These are phyloP conservation scores for Fusarium duplospermum DNA, from an alignment of 2,329 filamentous ascomycete genomes.

Conservation along the genomic window DNA sequence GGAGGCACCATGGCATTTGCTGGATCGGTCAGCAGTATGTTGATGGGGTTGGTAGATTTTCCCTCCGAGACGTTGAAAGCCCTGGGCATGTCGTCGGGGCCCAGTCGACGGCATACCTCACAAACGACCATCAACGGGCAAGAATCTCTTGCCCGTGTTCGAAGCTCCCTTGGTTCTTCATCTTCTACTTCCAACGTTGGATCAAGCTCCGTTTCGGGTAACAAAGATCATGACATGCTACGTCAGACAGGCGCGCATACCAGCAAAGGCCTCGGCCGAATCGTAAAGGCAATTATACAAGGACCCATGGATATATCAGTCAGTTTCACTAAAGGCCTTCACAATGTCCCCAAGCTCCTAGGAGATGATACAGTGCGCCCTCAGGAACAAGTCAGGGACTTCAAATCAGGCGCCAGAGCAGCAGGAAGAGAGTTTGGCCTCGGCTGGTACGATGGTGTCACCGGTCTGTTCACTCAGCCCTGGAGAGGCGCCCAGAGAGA, in stretches of 20 bases:
- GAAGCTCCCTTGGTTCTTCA: neutral
- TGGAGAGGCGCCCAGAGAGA: conserved; percentile 66
- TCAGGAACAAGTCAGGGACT: conserved; percentile 79
- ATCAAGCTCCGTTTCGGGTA: neutral
- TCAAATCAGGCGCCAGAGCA: conserved; percentile 79
- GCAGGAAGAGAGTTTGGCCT: conserved; percentile 83
- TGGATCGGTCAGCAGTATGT: neutral
- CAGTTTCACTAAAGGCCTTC: conserved; percentile 85
- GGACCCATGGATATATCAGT: conserved; percentile 88
- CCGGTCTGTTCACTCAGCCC: conserved; percentile 84
- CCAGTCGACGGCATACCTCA: neutral
- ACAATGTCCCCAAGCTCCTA: conserved; percentile 87
- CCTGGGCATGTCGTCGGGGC: neutral
- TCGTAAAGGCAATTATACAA: conserved; percentile 78
- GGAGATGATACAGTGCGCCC: conserved; percentile 85
- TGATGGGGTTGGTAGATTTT: neutral
- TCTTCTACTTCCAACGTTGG: neutral
- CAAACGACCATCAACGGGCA: neutral
- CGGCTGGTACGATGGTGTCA: conserved; percentile 84
- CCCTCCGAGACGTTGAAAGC: neutral
- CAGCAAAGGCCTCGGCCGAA: conserved; percentile 75
- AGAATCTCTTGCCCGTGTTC: neutral
- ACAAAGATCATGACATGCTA: conserved; percentile 56
- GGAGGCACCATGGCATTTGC: neutral
- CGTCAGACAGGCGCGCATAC: conserved; percentile 67